These are phyloP conservation scores for Colletotrichum sp. DNA, from an alignment of 2,329 filamentous ascomycete genomes.

Conservation along the genomic window DNA sequence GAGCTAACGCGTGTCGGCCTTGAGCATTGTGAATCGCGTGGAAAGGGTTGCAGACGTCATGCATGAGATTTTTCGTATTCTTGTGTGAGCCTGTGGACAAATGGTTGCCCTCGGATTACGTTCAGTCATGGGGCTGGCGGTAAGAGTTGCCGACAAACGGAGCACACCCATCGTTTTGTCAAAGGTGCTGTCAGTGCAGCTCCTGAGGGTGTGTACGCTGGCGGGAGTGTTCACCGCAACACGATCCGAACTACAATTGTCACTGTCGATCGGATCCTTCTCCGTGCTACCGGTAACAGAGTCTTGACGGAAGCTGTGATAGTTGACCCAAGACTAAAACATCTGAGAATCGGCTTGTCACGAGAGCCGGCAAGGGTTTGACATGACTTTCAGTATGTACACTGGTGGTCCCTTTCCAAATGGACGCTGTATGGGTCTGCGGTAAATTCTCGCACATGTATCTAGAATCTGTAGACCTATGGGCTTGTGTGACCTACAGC, in stretches of 20 bases:
- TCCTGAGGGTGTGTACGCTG: background rate
- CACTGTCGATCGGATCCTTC: background rate
- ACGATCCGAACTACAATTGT: background rate
- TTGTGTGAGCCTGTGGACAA: background rate
- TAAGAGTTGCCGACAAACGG: background rate
- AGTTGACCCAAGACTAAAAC: background rate
- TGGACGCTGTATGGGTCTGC: background rate
- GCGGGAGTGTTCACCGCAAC: background rate
- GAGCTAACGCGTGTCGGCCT: background rate
- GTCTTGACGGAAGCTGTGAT: too few relatives aligned
- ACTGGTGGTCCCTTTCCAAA: background rate
- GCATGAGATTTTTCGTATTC: background rate
- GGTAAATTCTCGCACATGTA: background rate
- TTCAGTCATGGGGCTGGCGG: background rate
- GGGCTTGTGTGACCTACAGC: too few relatives aligned
- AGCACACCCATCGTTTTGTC: background rate
- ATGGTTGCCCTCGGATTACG: background rate
- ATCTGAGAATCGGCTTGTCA: background rate
- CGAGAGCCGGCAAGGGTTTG: background rate
- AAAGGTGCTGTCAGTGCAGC: background rate
- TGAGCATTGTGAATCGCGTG: background rate
- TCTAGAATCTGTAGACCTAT: too few relatives aligned
- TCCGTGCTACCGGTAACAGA: background rate
- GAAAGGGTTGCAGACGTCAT: background rate
- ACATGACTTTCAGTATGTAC: background rate